Evolutionary conservation across 495 filamentous ascomycete genomes (phyloP).

Genomic region (Peziza echinospora): DNA sequence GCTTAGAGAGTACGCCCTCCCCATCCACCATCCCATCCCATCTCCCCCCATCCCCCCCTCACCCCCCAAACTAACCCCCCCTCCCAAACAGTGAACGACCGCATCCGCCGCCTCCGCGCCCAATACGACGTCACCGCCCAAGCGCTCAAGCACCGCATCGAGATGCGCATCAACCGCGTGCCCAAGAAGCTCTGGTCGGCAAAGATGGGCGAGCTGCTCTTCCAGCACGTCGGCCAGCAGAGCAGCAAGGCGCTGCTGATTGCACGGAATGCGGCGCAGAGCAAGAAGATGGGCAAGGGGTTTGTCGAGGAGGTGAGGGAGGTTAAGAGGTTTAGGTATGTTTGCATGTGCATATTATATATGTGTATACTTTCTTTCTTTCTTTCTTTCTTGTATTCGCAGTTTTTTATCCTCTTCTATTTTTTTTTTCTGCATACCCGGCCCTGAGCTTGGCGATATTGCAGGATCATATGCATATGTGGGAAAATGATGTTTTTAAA

Average conservation of each 20-base stretch:
- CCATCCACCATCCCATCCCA: slow-evolving; percentile 8
- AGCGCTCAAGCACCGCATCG: slow-evolving; percentile 63
- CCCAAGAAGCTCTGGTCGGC: slow-evolving; percentile 55
- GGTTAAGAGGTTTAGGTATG: slow-evolving; percentile 16
- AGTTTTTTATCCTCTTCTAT: too few relatives aligned
- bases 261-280: slow-evolving; percentile 7
- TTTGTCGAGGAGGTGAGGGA: too few relatives aligned
- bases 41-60: too few relatives aligned
- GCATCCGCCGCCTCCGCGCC: slow-evolving; percentile 71
- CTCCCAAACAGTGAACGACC: slow-evolving; percentile 63
- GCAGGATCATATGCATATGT: too few relatives aligned
- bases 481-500: not conserved
- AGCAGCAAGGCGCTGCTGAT: slow-evolving; percentile 5
- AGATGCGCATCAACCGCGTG: slow-evolving; percentile 87
- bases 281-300: too few relatives aligned
- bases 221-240: slow-evolving; percentile 3
- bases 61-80: not conserved
- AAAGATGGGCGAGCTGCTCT: slow-evolving; percentile 62
- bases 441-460: too few relatives aligned
- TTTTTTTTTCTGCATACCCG: too few relatives aligned
- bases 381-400: too few relatives aligned
- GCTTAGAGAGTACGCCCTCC: not conserved
- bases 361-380: too few relatives aligned
- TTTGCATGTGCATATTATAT: too few relatives aligned
- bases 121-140: slow-evolving; percentile 77